Percentiles rank a stretch among this genome's conserved stretches.
Evolutionary conservation across 2,329 filamentous ascomycete species (phyloP).

Genomic region (Neocucurbitaria cava): DNA sequence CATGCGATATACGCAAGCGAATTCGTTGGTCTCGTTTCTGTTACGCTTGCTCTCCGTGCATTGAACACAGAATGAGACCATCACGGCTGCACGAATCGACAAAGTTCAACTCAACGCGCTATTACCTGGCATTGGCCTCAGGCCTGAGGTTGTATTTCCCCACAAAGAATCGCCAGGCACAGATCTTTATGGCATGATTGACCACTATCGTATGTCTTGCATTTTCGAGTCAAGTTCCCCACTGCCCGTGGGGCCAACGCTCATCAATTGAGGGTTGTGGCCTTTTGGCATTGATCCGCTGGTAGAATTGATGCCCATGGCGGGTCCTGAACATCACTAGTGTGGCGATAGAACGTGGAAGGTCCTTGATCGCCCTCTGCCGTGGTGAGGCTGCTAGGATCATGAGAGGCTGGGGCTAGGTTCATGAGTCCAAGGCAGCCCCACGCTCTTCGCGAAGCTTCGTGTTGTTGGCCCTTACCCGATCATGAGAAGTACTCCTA

Average conservation of each 20-base stretch:
- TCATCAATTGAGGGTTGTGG: conserved; percentile 2
- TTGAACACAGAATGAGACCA: not conserved
- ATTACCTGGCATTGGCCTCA: conserved; percentile 11
- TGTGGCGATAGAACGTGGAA: conserved; percentile 13
- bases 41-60: not conserved
- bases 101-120: not conserved
- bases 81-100: conserved; percentile 1
- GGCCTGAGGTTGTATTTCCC: conserved; percentile 9
- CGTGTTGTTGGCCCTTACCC: conserved; percentile 9
- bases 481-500: conserved; percentile 9
- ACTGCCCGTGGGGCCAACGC: conserved; percentile 4
- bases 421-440: conserved; percentile 4
- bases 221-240: conserved; percentile 18
- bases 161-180: conserved; percentile 3
- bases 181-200: conserved; percentile 8
- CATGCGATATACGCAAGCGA: conserved; percentile 8
- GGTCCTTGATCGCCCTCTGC: conserved; percentile 14
- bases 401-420: conserved; percentile 7
- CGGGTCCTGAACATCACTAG: conserved; percentile 10
- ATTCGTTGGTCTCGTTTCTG: not conserved
- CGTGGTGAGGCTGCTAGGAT: not conserved
- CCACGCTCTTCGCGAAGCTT: conserved; percentile 7
- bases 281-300: conserved; percentile 9
- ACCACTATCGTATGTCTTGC: conserved; percentile 30
- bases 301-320: conserved; percentile 11